phyloP scores from a whole-genome alignment of 495 filamentous ascomycete species.

The Penicillium egyptiacum region DNA sequence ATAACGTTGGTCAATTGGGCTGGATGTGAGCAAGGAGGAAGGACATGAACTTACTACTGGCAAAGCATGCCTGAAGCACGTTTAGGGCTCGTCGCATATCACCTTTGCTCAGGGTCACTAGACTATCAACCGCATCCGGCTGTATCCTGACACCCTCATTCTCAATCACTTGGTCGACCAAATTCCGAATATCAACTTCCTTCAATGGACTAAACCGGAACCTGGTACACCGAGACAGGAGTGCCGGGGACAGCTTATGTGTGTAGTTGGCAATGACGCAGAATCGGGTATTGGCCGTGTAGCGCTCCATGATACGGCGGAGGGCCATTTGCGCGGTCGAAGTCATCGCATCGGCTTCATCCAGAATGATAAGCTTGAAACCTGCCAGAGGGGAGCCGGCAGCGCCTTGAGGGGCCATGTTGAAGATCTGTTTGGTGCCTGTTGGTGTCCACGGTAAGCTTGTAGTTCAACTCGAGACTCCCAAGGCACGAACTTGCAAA shows the following conservation, averaged over 20 bases:
- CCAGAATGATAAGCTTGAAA: conserved; percentile 95
- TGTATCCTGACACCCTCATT: conserved; percentile 84
- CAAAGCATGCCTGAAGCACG: conserved; percentile 94
- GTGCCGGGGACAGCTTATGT: conserved; percentile 93
- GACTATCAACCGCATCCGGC: conserved; percentile 70
- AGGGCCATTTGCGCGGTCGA: conserved; percentile 95
- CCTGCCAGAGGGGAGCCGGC: conserved; percentile 58
- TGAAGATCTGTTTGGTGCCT: conserved; percentile 68
- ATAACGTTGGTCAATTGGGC: conserved; percentile 7
- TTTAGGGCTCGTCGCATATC: conserved; percentile 96
- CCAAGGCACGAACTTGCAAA: conserved; percentile 67
- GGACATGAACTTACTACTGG: conserved; percentile 62
- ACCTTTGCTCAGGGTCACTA: conserved; percentile 86
- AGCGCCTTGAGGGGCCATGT: conserved; percentile 49
- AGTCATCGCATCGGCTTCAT: conserved; percentile 99
- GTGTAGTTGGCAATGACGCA: conserved; percentile 99
- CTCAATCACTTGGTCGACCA: conserved; percentile 88
- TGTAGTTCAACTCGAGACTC: conserved; percentile 7
- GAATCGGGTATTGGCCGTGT: conserved; percentile 96
- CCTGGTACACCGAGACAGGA: conserved; percentile 89
- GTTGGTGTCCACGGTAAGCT: conserved; percentile 55
- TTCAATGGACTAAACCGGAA: conserved; percentile 96
- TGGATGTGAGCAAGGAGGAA: background rate
- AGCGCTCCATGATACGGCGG: conserved; percentile 97
- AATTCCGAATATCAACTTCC: conserved; percentile 72